Evolutionary conservation across 2,329 filamentous ascomycete species (phyloP).

Genomic region (Xylaria sp.): DNA sequence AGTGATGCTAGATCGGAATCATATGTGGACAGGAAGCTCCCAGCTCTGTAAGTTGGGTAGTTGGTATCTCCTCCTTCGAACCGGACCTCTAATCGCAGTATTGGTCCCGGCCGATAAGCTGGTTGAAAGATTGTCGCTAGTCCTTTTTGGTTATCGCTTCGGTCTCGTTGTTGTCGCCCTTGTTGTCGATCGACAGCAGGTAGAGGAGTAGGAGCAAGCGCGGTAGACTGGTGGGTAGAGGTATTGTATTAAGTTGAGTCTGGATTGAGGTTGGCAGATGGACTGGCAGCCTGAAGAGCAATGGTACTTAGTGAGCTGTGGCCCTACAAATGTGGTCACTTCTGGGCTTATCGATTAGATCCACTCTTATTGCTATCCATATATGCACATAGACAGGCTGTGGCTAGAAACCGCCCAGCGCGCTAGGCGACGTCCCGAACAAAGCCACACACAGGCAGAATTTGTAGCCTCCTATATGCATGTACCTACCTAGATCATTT

Average conservation of each 20-base stretch:
- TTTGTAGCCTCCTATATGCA: too few relatives aligned
- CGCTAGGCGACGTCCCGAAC: too few relatives aligned
- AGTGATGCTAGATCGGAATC: constrained; percentile 17
- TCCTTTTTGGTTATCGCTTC: background rate
- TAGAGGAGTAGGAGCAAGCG: background rate
- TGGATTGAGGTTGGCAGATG: constrained; percentile 32
- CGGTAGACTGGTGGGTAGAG: constrained; percentile 13
- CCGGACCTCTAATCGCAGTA: background rate
- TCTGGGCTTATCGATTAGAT: constrained; percentile 28
- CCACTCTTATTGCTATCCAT: constrained; percentile 3
- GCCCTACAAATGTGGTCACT: constrained; percentile 34
- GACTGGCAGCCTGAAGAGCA: constrained; percentile 19
- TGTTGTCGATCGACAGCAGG: constrained; percentile 11
- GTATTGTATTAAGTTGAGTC: constrained; percentile 16
- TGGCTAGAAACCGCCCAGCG: background rate
- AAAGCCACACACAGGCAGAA: too few relatives aligned
- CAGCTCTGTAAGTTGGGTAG: constrained; percentile 1
- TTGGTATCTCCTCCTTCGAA: background rate
- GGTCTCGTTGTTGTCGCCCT: constrained; percentile 1
- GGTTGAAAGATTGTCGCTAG: background rate
- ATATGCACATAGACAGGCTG: constrained; percentile 9
- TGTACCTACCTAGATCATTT: too few relatives aligned
- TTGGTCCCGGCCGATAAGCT: background rate
- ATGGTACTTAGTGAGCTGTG: constrained; percentile 22
- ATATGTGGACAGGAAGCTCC: constrained; percentile 30